Evolutionary conservation across 257 asterid genomes (phyloP), one percentile per base, ranked within the genome.

Genomic region (Schizonepeta tenuifolia): DNA sequence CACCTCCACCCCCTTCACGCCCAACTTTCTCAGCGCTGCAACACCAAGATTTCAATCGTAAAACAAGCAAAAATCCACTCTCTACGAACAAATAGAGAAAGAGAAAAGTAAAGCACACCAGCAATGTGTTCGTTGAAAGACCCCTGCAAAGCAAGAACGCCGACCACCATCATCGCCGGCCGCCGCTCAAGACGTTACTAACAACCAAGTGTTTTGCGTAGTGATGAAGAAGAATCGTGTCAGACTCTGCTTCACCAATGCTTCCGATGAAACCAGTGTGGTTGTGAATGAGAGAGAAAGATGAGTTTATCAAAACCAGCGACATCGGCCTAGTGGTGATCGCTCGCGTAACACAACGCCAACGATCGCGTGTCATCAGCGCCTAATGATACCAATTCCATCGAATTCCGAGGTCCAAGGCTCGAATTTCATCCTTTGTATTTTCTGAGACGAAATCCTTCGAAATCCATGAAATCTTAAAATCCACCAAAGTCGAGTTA

Each of bases 81-180:
- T 3, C 18, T 1, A 12, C 2, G 18, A 1, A 17, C 3, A 31
- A 4, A 8, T 9, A 59, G 14, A 49, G 6, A 13, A n/a, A n/a
- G n/a, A 5, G 17, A 8, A 6, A 6, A 15, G 20, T 14, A 6
- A n/a, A 5, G 43, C 69, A 55, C 49, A 89, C 99, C 99, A 44
- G 98, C 89, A n/a, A 95, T 88, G 82, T 95, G 99, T 84, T 95
- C 98, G 83, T 95, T 95, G 82, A 88, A 95, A 83, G 99, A 95
- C 1, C 99, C 99, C 88, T 95, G 99, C 31, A 95, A 77, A 71
- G 98, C 99, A 17, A 95, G 94, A 69, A 95, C 97, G 28, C 98
- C 99, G 1, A 95, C 91, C 12, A 81, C 90, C 99, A 95, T 95
- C 65, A 56, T 65, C 11, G 12, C 50, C 51, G 40, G 40, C 43